A percentile compares a stretch with the other conserved stretches of the same genome.
Conservation (phyloP, 495 filamentous ascomycete genomes). For the Trichoderma gamsii region DNA sequence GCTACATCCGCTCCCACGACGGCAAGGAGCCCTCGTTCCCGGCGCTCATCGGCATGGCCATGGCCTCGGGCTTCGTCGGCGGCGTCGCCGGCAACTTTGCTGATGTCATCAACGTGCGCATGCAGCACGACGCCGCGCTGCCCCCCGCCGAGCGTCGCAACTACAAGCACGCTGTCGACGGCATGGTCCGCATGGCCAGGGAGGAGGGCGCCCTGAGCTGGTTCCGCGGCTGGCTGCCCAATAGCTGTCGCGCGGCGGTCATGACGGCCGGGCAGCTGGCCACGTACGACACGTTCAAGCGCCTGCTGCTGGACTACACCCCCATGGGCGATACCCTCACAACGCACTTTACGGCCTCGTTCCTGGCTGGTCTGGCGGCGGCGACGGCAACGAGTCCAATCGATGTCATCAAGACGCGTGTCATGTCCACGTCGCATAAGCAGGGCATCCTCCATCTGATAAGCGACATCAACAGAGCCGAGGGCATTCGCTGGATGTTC, state of each 20-base stretch:
- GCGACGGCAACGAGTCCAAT: constrained; percentile 93
- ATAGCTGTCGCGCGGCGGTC: constrained; percentile 78
- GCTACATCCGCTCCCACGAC: constrained; percentile 43
- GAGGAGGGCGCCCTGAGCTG: constrained; percentile 67
- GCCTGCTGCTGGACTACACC: constrained; percentile 57
- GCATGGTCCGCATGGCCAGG: constrained; percentile 73
- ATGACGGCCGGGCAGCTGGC: constrained; percentile 93
- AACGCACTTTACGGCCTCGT: constrained; percentile 82
- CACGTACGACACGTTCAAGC: constrained; percentile 88
- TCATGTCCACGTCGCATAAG: constrained; percentile 71
- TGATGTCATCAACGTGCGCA: constrained; percentile 94
- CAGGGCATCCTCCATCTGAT: constrained; percentile 55
- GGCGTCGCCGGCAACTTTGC: constrained; percentile 89
- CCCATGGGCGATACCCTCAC: constrained; percentile 68
- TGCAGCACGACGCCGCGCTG: constrained; percentile 90
- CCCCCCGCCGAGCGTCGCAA: constrained; percentile 68
- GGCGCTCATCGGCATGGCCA: constrained; percentile 72
- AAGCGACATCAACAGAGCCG: constrained; percentile 62
- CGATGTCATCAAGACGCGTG: constrained; percentile 93
- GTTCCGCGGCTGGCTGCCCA: constrained; percentile 89
- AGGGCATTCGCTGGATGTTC: constrained; percentile 88
- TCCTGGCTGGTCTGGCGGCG: constrained; percentile 86
- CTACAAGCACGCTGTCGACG: constrained; percentile 85
- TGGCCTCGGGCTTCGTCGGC: constrained; percentile 78
- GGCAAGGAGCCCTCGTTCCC: constrained; percentile 54